Conservation (phyloP, 2,329 filamentous ascomycete genomes). For the Amesomyces nigricolor region DNA sequence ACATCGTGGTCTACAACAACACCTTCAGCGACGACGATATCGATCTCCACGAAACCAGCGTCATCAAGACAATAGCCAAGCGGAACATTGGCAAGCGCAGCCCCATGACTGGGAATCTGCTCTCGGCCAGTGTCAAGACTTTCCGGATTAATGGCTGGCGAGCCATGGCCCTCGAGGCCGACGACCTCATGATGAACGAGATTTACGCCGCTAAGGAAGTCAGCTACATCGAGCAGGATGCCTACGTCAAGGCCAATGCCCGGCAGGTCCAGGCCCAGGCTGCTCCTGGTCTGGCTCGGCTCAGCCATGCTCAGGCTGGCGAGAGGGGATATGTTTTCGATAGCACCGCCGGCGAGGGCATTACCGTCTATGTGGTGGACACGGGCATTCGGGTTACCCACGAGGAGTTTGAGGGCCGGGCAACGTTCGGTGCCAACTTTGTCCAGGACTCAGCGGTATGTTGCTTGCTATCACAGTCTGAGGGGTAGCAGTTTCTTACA, state of each 20-base stretch:
- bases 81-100: constrained; percentile 52
- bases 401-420: constrained; percentile 51
- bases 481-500: constrained; percentile 3
- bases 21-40: constrained; percentile 45
- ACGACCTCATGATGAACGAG: constrained; percentile 32
- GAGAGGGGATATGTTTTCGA: constrained; percentile 46
- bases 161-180: constrained; percentile 41
- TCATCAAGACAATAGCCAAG: constrained; percentile 47
- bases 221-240: constrained; percentile 42
- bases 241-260: constrained; percentile 39
- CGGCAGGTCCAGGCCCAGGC: constrained; percentile 49
- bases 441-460: constrained; percentile 40
- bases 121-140: constrained; percentile 44
- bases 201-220: constrained; percentile 44
- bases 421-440: constrained; percentile 48
- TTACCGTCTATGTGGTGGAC: constrained; percentile 60
- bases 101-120: constrained; percentile 38
- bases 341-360: constrained; percentile 46
- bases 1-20: constrained; percentile 61
- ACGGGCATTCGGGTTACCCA: constrained; percentile 57
- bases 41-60: constrained; percentile 43
- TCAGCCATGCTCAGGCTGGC: constrained; percentile 41
- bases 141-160: constrained; percentile 47
- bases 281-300: constrained; percentile 47
- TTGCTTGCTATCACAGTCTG: constrained; percentile 16